Evolutionary conservation across 1,284 basidiomycete species (phyloP).

Genomic region (Cronartium quercuum): DNA sequence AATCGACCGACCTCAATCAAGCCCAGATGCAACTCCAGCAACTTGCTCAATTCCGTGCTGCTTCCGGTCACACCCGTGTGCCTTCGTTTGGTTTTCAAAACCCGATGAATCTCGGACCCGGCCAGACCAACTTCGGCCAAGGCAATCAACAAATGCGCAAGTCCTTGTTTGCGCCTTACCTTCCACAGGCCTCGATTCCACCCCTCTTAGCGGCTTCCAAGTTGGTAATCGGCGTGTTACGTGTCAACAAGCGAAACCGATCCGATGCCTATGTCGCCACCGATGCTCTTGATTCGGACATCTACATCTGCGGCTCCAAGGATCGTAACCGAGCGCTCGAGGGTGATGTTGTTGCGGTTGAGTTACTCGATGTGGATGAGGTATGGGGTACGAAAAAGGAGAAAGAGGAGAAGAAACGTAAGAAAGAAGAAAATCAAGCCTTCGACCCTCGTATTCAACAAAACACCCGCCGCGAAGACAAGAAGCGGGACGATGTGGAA

Average conservation of each 20-base stretch:
- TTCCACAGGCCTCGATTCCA: constrained; percentile 93
- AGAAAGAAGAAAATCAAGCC: constrained; percentile 96
- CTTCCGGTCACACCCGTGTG: constrained; percentile 92
- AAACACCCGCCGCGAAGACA: constrained; percentile 80
- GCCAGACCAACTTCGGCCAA: constrained; percentile 61
- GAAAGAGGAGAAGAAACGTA: constrained; percentile 99
- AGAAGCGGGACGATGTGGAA: constrained; percentile 99
- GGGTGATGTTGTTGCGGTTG: constrained; percentile 97
- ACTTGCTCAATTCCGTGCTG: constrained; percentile 91
- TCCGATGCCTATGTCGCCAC: constrained; percentile 99
- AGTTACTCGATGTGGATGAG: constrained; percentile 90
- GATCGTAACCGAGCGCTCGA: constrained; percentile 97
- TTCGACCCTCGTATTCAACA: constrained; percentile 67
- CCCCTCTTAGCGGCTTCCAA: constrained; percentile 96
- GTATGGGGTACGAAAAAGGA: constrained; percentile 99
- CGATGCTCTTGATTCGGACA: constrained; percentile 95
- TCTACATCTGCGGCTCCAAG: constrained; percentile 83
- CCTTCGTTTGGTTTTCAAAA: constrained; percentile 95
- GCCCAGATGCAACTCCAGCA: constrained; percentile 87
- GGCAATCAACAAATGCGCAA: constrained; percentile 79
- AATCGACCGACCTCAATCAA: constrained; percentile 49
- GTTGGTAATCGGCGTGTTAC: constrained; percentile 90
- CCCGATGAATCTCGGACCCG: constrained; percentile 78
- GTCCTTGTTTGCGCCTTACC: constrained; percentile 95
- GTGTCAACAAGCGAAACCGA: constrained; percentile 97